phyloP scores from a whole-genome alignment of 305 asterid species.

The Fraxinus platypoda region DNA sequence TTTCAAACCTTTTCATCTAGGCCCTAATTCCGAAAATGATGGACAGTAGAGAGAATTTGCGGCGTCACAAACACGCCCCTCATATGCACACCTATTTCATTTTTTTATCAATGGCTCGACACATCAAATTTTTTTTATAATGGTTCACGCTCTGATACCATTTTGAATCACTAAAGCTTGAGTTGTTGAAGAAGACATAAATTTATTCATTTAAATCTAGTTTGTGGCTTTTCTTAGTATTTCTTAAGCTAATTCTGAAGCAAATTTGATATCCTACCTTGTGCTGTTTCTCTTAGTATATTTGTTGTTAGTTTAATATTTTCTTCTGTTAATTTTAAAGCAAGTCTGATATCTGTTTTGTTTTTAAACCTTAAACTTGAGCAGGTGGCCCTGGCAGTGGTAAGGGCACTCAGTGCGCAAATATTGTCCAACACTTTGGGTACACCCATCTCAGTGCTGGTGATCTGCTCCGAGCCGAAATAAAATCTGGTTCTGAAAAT shows the following conservation, averaged over 20 bases:
- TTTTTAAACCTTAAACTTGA: conserved; percentile 19
- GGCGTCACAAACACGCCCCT: background rate
- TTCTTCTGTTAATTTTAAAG: conserved; percentile 3
- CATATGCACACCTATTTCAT: background rate
- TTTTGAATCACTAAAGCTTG: background rate
- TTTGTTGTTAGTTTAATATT: background rate
- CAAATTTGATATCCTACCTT: background rate
- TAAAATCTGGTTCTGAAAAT: conserved; percentile 84
- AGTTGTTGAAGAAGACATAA: background rate
- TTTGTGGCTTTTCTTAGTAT: background rate
- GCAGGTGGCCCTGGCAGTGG: conserved; percentile 99
- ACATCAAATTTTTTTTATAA: background rate
- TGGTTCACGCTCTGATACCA: background rate
- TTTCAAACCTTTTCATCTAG: background rate
- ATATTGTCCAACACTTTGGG: conserved; percentile 75
- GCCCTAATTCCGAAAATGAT: background rate
- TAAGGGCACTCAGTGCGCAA: conserved; percentile 94
- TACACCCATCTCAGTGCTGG: conserved; percentile 97
- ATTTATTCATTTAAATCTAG: background rate
- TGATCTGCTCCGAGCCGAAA: conserved; percentile 92
- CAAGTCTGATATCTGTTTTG: background rate
- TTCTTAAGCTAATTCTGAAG: background rate
- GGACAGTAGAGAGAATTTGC: background rate
- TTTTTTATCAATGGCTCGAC: background rate
- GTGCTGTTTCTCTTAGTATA: background rate